phyloP scores from a whole-genome alignment of 805 yeast species.

The Spathaspora arborariae region DNA sequence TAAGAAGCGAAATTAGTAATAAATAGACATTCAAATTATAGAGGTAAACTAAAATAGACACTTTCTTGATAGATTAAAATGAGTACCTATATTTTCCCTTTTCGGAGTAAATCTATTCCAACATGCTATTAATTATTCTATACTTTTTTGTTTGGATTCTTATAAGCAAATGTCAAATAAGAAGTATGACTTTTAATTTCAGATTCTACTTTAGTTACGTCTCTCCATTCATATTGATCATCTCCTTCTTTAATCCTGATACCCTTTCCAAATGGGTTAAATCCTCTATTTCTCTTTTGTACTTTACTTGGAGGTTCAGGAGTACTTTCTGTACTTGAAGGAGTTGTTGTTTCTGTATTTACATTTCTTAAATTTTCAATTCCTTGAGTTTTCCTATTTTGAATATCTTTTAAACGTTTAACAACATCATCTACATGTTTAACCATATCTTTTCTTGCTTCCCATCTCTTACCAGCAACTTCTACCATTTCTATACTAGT shows the following conservation, averaged over 20 bases:
- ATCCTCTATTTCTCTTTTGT: constrained; percentile 46
- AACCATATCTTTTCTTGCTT: constrained; percentile 85
- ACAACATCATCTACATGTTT: constrained; percentile 74
- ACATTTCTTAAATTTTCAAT: constrained; percentile 50
- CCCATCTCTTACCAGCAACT: constrained; percentile 80
- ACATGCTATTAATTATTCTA: too few species aligned
- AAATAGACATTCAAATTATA: too few species aligned
- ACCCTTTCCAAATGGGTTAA: constrained; percentile 93
- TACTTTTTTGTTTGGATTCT: constrained; percentile 5
- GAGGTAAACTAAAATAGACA: too few species aligned
- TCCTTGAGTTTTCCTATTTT: constrained; percentile 60
- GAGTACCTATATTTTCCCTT: neutral
- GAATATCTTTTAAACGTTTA: constrained; percentile 74
- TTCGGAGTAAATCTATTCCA: constrained; percentile 9
- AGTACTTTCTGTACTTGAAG: constrained; percentile 12
- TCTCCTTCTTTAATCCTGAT: constrained; percentile 85
- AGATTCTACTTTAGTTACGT: constrained; percentile 78
- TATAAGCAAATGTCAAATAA: constrained; percentile 83
- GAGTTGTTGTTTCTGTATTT: constrained; percentile 20
- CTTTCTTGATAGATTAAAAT: too few species aligned
- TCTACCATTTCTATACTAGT: constrained; percentile 87
- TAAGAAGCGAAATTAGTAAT: too few species aligned
- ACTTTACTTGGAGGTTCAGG: constrained; percentile 26
- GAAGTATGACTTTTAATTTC: constrained; percentile 94
- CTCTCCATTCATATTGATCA: constrained; percentile 68